Base-by-base conservation (phyloP, 768 basidiomycete genomes). In the Cyclocybe aegerita region DNA sequence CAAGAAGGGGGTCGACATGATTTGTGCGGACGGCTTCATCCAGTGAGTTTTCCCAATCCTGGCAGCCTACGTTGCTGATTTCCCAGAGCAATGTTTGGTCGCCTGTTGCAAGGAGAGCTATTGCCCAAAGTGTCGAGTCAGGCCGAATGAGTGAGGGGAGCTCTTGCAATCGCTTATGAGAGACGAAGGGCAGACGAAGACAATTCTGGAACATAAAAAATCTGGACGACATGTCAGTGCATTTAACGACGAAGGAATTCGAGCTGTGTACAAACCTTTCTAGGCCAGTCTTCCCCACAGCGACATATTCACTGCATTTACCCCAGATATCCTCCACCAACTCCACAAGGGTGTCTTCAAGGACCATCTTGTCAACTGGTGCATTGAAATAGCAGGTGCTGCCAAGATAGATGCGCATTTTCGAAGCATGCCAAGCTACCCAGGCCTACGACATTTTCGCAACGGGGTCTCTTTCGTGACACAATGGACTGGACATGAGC, bases 341-440 rank as follows among this genome's bases (percentile, higher is more conserved):
- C 57, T 80, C 0, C 72, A 78, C 59, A 76, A 80, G 47, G 77
- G 78, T 0, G 53, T 77, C 10, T 76, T 79, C 65, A 73, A 74
- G 41, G 71, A 77, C 41, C 76, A 79, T 48, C 40, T 75, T 1
- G 60, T 71, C 0, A 57, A 45, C 1, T 79, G 75, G 71, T 50
- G 56, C 10, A 49, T 62, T 1, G 32, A 29, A 46, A 55, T 62
- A 2, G 36, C 52, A 5, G 56, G 9, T 62, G 32, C 23, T 23
- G 32, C 31, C 0, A 42, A 59, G 1, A 42, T 55, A 2, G 69
- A 71, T 37, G 15, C 30, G 4, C 38, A 50, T 2, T 49, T 60
- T 47, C 69, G 2, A 69, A 72, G 11, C 64, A 75, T 61, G 31
- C 77, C 68, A 3, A 43, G 39, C 1, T 53, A 59, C 9, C 54